These are phyloP conservation scores for Geotrichum fermentans DNA, from an alignment of 1,139 yeast genomes.

Conservation along the genomic window DNA sequence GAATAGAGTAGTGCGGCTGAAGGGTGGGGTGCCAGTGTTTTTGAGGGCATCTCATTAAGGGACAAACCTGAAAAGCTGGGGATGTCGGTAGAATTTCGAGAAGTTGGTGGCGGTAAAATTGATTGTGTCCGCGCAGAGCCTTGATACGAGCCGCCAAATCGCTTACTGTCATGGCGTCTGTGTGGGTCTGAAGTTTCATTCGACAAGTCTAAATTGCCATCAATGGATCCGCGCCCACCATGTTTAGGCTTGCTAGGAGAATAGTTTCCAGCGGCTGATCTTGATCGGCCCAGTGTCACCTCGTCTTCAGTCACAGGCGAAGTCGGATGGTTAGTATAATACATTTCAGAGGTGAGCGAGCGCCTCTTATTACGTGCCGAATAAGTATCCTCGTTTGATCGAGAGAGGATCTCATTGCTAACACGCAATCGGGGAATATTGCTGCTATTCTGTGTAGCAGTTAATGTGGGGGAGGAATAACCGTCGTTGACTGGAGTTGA, in stretches of 20 bases:
- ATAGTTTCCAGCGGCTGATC: neutral
- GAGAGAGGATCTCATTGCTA: neutral
- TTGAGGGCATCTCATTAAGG: neutral
- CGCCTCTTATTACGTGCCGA: conserved; percentile 1
- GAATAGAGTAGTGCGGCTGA: conserved; percentile 5
- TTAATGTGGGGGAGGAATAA: neutral
- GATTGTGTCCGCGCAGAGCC: neutral
- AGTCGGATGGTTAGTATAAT: neutral
- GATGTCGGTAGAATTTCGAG: neutral
- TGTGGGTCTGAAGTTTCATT: neutral
- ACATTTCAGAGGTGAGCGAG: conserved; percentile 3
- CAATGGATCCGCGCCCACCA: too few species aligned
- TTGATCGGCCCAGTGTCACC: neutral
- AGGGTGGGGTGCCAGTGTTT: conserved; percentile 3
- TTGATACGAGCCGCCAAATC: neutral
- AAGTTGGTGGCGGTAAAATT: neutral
- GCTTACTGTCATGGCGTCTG: neutral
- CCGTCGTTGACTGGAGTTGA: neutral
- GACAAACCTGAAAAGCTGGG: neutral
- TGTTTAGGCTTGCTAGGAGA: too few species aligned
- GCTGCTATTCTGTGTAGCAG: neutral
- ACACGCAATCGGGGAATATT: neutral
- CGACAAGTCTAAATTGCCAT: too few species aligned
- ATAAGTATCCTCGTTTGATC: neutral
- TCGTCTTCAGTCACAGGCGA: too few species aligned